Percentiles rank a stretch among this genome's conserved stretches.
phyloP scores from a whole-genome alignment of 805 yeast genomes.

The Starmerella scarabaei region DNA sequence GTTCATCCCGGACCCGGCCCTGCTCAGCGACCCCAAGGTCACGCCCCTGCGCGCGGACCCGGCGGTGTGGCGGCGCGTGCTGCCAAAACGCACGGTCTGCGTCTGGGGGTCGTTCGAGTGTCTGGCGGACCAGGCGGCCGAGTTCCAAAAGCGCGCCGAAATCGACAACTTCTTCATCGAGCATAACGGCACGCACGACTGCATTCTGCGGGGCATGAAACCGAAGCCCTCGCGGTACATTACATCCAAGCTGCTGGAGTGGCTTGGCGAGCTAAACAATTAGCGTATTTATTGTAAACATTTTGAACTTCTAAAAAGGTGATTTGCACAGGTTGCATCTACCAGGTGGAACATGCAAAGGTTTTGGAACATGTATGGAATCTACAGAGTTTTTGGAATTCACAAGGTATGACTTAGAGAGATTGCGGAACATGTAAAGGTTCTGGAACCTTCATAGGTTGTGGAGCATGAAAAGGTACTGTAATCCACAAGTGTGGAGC shows the following conservation, averaged over 20 bases:
- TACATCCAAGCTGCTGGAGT: slow-evolving; percentile 3
- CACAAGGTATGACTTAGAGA: too few species aligned
- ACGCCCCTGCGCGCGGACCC: slow-evolving; percentile 12
- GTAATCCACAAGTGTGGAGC: too few species aligned
- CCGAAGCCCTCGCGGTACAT: slow-evolving; percentile 13
- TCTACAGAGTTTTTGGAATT: too few species aligned
- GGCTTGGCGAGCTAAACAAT: slow-evolving; percentile 2
- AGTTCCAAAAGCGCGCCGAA: slow-evolving; percentile 6
- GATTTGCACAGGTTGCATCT: too few species aligned
- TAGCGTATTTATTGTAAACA: background rate
- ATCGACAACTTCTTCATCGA: slow-evolving; percentile 12
- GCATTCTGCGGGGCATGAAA: slow-evolving; percentile 14
- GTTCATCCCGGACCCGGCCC: slow-evolving; percentile 4
- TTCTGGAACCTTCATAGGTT: too few species aligned
- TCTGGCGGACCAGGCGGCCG: slow-evolving; percentile 15
- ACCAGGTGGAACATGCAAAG: too few species aligned
- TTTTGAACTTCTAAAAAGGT: too few species aligned
- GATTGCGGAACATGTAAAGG: too few species aligned
- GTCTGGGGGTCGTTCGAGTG: slow-evolving; percentile 21
- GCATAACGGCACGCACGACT: slow-evolving; percentile 20
- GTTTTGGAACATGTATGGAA: too few species aligned
- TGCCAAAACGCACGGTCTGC: slow-evolving; percentile 10
- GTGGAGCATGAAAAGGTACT: too few species aligned
- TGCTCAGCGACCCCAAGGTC: slow-evolving; percentile 13
- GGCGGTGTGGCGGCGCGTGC: slow-evolving; percentile 13